Base-by-base conservation (phyloP, 1,284 basidiomycete species). In the Sanghuangporus sanghuang region DNA sequence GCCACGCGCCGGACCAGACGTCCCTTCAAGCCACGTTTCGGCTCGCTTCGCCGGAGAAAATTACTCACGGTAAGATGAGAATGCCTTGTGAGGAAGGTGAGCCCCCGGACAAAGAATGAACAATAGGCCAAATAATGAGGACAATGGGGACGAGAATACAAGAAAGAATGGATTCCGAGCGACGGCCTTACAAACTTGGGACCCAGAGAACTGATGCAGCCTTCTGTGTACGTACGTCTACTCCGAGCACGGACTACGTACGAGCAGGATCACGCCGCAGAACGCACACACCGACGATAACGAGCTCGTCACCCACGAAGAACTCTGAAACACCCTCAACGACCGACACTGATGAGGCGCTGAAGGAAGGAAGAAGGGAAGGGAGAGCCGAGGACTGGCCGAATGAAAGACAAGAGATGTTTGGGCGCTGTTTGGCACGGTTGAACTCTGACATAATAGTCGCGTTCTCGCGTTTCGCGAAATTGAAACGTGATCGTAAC, bases 51-150 rank as follows among this genome's bases (percentile, higher is more conserved):
- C 67, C 40, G 46, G 59, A 63, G 32, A 9, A 46, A 52, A 42
- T 48, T 50, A 66, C 74, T 64, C 68, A 85, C 85, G 81, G 82
- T 77, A 74, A 69, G 86, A 85, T 67, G 85, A 88, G 72, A 75
- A 84, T 81, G 72, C 74, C 73, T 72, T 79, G 84, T 85, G 84
- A 87, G 85, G 84, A 84, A 83, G 85, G 84, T 85, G 85, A 50
- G 39, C 59, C 64, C 52, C 56, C n/a, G 23, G 18, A 18, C 4
- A 39, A 53, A 46, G 36, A 53, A 54, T 27, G 39, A 63, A 42
- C 57, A 57, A 52, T 52, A 65, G 21, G 54, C 46, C 23, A 11
- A 49, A 32, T 6, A 40, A 35, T 38, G 27, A 21, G 40, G 49
- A 35, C 46, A 50, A 46, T n/a, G 55, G 40, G 50, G 49, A 60